phyloP scores from a whole-genome alignment of 306 rosid genomes.

The Gillenia trifoliata region DNA sequence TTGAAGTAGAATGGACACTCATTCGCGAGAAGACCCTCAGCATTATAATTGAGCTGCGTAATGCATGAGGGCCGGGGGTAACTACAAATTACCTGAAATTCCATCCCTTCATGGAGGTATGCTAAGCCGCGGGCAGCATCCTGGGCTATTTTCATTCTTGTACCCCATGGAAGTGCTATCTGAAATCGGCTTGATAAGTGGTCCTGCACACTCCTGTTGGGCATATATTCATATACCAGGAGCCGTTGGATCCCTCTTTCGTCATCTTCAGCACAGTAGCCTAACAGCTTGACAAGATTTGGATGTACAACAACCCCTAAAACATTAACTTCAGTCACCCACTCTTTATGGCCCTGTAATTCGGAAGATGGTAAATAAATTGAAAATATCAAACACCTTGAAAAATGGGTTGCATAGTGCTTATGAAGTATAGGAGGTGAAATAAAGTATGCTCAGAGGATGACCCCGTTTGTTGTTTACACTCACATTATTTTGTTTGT shows the following conservation, averaged over 20 bases:
- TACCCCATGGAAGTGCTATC: slow-evolving; percentile 46
- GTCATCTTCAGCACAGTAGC: slow-evolving; percentile 61
- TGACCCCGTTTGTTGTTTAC: not conserved
- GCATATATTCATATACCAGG: slow-evolving; percentile 55
- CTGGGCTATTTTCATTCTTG: slow-evolving; percentile 56
- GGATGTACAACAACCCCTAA: slow-evolving; percentile 50
- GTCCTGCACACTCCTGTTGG: slow-evolving; percentile 57
- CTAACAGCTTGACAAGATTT: slow-evolving; percentile 49
- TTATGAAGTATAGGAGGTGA: too few relatives aligned
- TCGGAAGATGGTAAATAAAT: not conserved
- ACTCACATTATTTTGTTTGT: not conserved
- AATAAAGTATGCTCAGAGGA: too few relatives aligned
- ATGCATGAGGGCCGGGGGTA: not conserved
- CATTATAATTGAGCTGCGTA: not conserved
- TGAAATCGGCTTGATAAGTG: slow-evolving; percentile 43
- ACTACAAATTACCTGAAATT: slow-evolving; percentile 45
- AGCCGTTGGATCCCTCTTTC: slow-evolving; percentile 62
- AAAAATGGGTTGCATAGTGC: not conserved
- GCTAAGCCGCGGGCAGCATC: slow-evolving; percentile 58
- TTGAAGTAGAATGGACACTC: not conserved
- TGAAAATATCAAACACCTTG: not conserved
- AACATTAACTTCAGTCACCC: slow-evolving; percentile 66
- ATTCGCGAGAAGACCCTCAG: not conserved
- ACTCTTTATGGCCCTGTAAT: slow-evolving; percentile 60
- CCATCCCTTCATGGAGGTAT: slow-evolving; percentile 73